phyloP scores from a whole-genome alignment of 768 basidiomycete genomes.

The Lactarius akahatsu region DNA sequence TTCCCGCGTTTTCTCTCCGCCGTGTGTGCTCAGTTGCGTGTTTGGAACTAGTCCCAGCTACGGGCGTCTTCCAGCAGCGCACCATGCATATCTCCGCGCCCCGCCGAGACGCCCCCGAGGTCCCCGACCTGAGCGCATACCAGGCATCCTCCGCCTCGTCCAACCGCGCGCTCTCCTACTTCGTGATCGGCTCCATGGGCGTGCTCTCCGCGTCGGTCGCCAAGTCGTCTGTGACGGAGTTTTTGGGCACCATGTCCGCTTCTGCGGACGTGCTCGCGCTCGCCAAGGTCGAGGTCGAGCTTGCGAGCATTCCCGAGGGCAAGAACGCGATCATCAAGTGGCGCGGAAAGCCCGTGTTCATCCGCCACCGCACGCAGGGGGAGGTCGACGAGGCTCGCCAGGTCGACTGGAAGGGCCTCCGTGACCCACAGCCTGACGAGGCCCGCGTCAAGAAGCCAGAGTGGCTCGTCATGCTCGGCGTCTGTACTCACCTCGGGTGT shows the following conservation, averaged over 20 bases:
- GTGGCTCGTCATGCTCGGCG: constrained; percentile 91
- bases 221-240: constrained; percentile 91
- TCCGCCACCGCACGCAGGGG: constrained; percentile 87
- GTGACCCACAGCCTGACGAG: constrained; percentile 92
- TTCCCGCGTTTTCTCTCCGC: constrained; percentile 8
- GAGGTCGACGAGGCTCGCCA: constrained; percentile 93
- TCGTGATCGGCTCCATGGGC: constrained; percentile 90
- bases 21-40: not conserved
- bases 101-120: constrained; percentile 68
- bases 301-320: constrained; percentile 89
- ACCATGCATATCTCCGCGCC: constrained; percentile 75
- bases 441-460: constrained; percentile 90
- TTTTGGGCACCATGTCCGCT: constrained; percentile 93
- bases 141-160: constrained; percentile 59
- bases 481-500: constrained; percentile 98
- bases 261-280: constrained; percentile 97
- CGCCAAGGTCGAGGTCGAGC: constrained; percentile 96
- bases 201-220: constrained; percentile 92
- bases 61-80: constrained; percentile 60
- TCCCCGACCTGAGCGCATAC: constrained; percentile 89
- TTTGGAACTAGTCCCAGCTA: constrained; percentile 47
- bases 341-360: constrained; percentile 99
- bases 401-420: constrained; percentile 79
- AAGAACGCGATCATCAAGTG: constrained; percentile 98
- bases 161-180: constrained; percentile 81